Base-by-base conservation (phyloP, 2,329 filamentous ascomycete genomes). In the Thermoascus crustaceus region DNA sequence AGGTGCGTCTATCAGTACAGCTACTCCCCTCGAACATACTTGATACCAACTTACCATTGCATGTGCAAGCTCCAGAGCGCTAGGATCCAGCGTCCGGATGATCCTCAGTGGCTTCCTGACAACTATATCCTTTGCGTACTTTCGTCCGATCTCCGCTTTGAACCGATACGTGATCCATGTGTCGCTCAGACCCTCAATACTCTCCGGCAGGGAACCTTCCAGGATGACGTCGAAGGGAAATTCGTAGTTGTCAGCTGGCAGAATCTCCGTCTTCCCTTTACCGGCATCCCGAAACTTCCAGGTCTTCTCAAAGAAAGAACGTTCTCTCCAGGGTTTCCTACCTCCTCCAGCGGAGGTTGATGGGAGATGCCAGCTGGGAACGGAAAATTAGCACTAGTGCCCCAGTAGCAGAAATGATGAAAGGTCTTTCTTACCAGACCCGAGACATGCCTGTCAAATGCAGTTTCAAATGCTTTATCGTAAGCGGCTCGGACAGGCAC, bases 101-200 rank as follows among this genome's bases (percentile, higher is more conserved):
- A 89, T 76, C 37, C 85, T 76, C 37, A 91, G 62, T 35, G 82
- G 80, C 59, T 89, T 89, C 57, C 81, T 81, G 21, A 85, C 76
- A 47, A 84, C 78, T 33, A 94, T 69, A 56, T 94, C 87, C 67
- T 93, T 89, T 52, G 82, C 80, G 51, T 95, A 79, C 67, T 91
- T 93, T 42, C 87, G 85, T 40, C 88, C 83, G 33, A 96, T 80
- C 34, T 86, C 88, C 2, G 89, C 91, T 62, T 94, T 94, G 53
- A 98, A 71, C 46, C 83, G 80, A 64, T 96, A 98, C 31, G 85
- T 82, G 41, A 96, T 80, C 63, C 82, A 89, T 10, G 84, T 88
- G 49, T 93, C 85, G 37, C 76, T 73, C 38, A 96, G 69, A 3
- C 91, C 91, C 63, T 96, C 91, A 25, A 98, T 76, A 53, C 86